phyloP scores from a whole-genome alignment of 2,329 filamentous ascomycete genomes.

The Botryotinia convoluta region DNA sequence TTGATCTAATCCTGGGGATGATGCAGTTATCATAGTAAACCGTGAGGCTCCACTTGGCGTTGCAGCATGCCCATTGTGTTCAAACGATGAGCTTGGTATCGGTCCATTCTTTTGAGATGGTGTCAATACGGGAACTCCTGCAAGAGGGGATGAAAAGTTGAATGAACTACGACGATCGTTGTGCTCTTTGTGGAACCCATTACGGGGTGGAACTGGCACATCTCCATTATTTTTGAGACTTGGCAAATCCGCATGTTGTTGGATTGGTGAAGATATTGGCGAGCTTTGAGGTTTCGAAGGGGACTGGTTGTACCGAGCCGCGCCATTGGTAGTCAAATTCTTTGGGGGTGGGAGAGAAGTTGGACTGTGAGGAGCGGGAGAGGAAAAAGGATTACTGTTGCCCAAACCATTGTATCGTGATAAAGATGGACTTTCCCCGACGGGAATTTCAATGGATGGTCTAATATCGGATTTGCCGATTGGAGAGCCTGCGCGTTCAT shows the following conservation, averaged over 20 bases:
- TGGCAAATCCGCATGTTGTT: conserved; percentile 22
- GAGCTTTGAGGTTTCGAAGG: conserved; percentile 19
- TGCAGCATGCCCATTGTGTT: conserved; percentile 18
- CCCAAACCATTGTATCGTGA: conserved; percentile 16
- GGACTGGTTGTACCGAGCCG: conserved; percentile 9
- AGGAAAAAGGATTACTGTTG: conserved; percentile 34
- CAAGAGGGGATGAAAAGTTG: conserved; percentile 35
- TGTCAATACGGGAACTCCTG: conserved; percentile 33
- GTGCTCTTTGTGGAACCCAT: conserved; percentile 25
- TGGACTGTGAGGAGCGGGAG: conserved; percentile 37
- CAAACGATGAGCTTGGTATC: conserved; percentile 23
- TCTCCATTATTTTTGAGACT: conserved; percentile 21
- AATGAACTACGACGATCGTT: conserved; percentile 32
- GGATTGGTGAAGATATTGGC: conserved; percentile 21
- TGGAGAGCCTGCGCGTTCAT: conserved; percentile 29
- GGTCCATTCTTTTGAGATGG: conserved; percentile 28
- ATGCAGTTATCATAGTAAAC: conserved; percentile 12
- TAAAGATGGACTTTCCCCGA: conserved; percentile 17
- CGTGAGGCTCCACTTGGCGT: conserved; percentile 17
- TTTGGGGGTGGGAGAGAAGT: conserved; percentile 37
- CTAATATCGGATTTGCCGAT: conserved; percentile 3
- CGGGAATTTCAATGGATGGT: neutral
- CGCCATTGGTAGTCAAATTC: conserved; percentile 34
- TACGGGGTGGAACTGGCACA: conserved; percentile 15
- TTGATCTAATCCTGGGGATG: conserved; percentile 21